Base-by-base conservation (phyloP, 345 rosid species). In the Gynandropsis gynandra region DNA sequence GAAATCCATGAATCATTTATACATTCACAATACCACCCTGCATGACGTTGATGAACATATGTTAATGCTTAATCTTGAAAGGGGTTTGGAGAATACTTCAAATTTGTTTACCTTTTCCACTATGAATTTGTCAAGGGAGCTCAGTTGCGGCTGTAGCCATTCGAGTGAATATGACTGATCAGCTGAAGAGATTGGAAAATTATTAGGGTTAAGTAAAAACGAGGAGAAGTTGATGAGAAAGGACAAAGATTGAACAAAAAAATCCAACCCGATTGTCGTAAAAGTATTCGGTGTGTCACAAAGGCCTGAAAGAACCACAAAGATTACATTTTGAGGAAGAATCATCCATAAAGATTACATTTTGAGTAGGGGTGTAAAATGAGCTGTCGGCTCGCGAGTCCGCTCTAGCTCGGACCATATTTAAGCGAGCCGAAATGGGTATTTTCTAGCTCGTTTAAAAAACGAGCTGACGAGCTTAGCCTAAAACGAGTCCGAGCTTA, bases 91-190 rank as follows among this genome's bases (percentile, higher is more conserved):
- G 34, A 42, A 10, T 7, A 42, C 17, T 7, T 32, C 11, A 40
- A 3, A 59, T 16, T 47, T 59, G 36, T 78, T 75, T 67, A 80
- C 95, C 53, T 78, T 75, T 46, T 65, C 65, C 61, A 82, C 73
- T 11, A 62, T 42, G 58, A 84, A 84, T 31, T 64, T 75, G 62
- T 88, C 88, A 24, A 35, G 50, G 43, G 38, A 64, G 59, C 62
- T 62, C 36, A 75, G 73, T 10, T 63, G 72, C 35, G 90, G 90
- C 43, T 74, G 72, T 54, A 75, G 52, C 93, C 94, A 83, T 72
- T 83, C 74, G 24, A 62, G 77, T 12, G 54, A 31, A 64, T 73
- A 80, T 16, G 48, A 58, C 59, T 63, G 70, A 66, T 62, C 70
- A 69, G 50, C 82, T 76, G 71, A 43, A 68, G 40, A 38, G 34